These are phyloP conservation scores for Coleophoma crateriformis DNA, from an alignment of 2,329 filamentous ascomycete species.

Conservation along the genomic window DNA sequence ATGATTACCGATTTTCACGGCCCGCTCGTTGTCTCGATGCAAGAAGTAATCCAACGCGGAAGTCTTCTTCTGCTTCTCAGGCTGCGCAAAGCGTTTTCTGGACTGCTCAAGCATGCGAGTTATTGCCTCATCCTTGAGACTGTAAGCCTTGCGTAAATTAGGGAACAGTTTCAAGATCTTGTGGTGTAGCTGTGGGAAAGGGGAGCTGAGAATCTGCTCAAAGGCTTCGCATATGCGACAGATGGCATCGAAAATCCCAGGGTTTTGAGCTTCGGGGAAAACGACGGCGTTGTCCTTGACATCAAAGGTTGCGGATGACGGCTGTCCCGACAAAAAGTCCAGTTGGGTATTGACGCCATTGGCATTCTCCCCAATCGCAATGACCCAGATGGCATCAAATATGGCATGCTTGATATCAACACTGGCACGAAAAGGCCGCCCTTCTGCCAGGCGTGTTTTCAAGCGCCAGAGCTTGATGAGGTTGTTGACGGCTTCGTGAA, in stretches of 20 bases:
- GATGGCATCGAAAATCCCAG: not conserved
- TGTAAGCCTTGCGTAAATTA: not conserved
- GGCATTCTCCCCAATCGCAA: slow-evolving; percentile 5
- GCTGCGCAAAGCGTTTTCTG: not conserved
- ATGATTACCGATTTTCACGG: not conserved
- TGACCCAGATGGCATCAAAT: slow-evolving; percentile 6
- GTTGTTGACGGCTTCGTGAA: slow-evolving; percentile 16
- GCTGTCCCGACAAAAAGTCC: not conserved
- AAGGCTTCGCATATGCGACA: not conserved
- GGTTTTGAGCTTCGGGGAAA: not conserved
- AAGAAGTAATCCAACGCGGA: not conserved
- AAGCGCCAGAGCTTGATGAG: slow-evolving; percentile 24
- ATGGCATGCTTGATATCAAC: slow-evolving; percentile 6
- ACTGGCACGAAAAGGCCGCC: slow-evolving; percentile 6
- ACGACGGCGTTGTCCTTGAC: not conserved
- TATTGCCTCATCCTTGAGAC: not conserved
- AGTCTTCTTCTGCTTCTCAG: not conserved
- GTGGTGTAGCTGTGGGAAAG: not conserved
- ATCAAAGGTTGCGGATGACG: not conserved
- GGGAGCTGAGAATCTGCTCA: not conserved
- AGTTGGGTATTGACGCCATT: slow-evolving; percentile 1
- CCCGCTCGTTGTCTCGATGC: not conserved
- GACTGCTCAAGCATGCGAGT: not conserved
- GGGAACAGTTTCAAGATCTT: not conserved
- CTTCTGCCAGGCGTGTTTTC: slow-evolving; percentile 12